Evolutionary conservation across 768 basidiomycete species (phyloP), one percentile per base, ranked within the genome.

Genomic region (Candolleomyces eurysporus): DNA sequence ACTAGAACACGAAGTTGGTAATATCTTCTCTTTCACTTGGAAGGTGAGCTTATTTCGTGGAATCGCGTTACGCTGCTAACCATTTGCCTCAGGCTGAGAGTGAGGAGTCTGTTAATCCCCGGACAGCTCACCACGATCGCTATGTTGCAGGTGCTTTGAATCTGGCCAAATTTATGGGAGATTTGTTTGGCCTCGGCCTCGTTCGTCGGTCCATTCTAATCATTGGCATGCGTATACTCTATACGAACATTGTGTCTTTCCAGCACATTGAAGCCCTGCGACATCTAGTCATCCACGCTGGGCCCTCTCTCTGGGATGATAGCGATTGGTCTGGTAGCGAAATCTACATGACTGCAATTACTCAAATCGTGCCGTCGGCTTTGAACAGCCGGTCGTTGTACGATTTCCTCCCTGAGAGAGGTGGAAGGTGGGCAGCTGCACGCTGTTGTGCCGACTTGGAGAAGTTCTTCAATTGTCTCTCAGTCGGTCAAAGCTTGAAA

Each of bases 181-280:
- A 57, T 6, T 19, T 57, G 10, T 43, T 19, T n/a, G 10, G 16
- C 3, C 19, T 58, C 30, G 21, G 54, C 17, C 30, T 55, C 5
- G 14, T 55, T 22, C 22, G 26, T 16, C 39, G 11, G 8, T n/a
- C 11, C 39, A 10, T 40, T 22, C 8, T 48, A 13, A 11, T 58
- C 8, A n/a, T 58, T 26, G 46, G 45, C 5, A 9, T 48, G 26
- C 22, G 31, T 17, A 22, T 31, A 32, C 46, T 58, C 14, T 19
- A 14, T 22, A 58, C 9, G 21, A 32, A 48, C 19, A 4, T 58
- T 5, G 13, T 11, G 14, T 58, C 57, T 3, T n/a, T 58, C 26
- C 57, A 58, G 31, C 57, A 58, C 48, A 48, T 58, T n/a, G 30
- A 36, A 30, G 59, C 59, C 45, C 40, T 60, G 22, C 39, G 40